These are phyloP conservation scores for Coemansia sp. DNA, from an alignment of 192 early-diverging fungal species.

Conservation along the genomic window DNA sequence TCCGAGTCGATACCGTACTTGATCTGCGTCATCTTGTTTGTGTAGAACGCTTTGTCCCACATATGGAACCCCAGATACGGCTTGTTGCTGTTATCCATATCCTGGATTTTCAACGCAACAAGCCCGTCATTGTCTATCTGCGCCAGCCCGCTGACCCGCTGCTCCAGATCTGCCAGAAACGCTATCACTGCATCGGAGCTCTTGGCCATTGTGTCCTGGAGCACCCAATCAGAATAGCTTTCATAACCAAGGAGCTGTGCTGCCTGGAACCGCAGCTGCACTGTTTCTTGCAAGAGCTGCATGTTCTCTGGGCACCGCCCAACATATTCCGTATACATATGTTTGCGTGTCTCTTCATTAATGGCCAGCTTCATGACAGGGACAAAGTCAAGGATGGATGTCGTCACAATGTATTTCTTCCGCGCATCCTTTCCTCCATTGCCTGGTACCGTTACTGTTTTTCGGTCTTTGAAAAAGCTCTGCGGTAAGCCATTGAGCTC, in stretches of 20 bases:
- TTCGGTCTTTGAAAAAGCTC: constrained; percentile 58
- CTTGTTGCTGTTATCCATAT: constrained; percentile 25
- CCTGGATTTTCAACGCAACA: constrained; percentile 58
- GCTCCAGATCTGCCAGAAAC: constrained; percentile 60
- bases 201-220: constrained; percentile 81
- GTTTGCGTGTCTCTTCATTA: constrained; percentile 52
- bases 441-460: no score
- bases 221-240: constrained; percentile 61
- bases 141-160: constrained; percentile 52
- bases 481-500: constrained; percentile 68
- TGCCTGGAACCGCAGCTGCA: constrained; percentile 40
- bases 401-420: constrained; percentile 55
- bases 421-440: constrained; percentile 6
- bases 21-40: constrained; percentile 58
- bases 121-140: constrained; percentile 58
- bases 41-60: constrained; percentile 72
- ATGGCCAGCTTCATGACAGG: constrained; percentile 51
- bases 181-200: constrained; percentile 54
- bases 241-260: constrained; percentile 62
- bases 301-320: constrained; percentile 59
- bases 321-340: constrained; percentile 45
- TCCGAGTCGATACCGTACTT: constrained; percentile 65
- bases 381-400: constrained; percentile 58
- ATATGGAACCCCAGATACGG: constrained; percentile 41
- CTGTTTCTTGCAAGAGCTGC: constrained; percentile 55